Percentiles rank a stretch among this genome's conserved stretches.
Evolutionary conservation across 2,329 filamentous ascomycete species (phyloP).

Genomic region (Plenodomus tracheiphilus): DNA sequence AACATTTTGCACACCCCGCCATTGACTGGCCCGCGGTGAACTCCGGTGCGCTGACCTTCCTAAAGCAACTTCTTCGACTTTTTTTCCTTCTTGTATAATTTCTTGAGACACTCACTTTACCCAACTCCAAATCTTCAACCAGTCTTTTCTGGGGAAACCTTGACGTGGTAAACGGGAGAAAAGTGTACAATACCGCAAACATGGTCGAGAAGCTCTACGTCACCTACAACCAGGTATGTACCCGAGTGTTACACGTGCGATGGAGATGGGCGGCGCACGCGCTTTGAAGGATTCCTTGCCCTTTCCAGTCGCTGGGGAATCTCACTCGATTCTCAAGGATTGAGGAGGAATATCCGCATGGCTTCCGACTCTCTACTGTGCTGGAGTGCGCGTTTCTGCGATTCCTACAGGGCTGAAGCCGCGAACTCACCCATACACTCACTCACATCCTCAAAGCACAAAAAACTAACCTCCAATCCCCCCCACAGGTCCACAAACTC

Average conservation of each 20-base stretch:
- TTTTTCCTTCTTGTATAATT: neutral
- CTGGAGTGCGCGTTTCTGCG: neutral
- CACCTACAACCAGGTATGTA: slow-evolving; percentile 49
- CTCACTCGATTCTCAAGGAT: neutral
- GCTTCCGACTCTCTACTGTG: neutral
- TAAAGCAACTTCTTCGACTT: neutral
- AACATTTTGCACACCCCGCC: neutral
- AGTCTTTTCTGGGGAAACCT: neutral
- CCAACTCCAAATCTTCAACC: neutral
- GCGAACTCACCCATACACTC: neutral
- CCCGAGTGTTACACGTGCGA: slow-evolving; percentile 8
- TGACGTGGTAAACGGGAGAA: neutral
- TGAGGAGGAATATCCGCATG: neutral
- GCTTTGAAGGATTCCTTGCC: neutral
- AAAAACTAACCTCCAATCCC: neutral
- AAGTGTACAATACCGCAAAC: slow-evolving; percentile 16
- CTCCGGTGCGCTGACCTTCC: neutral
- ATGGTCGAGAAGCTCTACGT: slow-evolving; percentile 50
- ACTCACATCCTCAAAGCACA: neutral
- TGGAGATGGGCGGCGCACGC: no score
- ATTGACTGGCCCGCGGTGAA: neutral
- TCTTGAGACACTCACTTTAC: neutral
- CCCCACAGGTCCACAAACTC: slow-evolving; percentile 85
- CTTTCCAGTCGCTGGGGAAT: neutral
- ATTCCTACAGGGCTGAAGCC: neutral